Percentiles rank a stretch among this genome's conserved stretches.
These are phyloP conservation scores for Rhodotorula mucilaginosa DNA, from an alignment of 1,284 basidiomycete genomes.

Conservation along the genomic window DNA sequence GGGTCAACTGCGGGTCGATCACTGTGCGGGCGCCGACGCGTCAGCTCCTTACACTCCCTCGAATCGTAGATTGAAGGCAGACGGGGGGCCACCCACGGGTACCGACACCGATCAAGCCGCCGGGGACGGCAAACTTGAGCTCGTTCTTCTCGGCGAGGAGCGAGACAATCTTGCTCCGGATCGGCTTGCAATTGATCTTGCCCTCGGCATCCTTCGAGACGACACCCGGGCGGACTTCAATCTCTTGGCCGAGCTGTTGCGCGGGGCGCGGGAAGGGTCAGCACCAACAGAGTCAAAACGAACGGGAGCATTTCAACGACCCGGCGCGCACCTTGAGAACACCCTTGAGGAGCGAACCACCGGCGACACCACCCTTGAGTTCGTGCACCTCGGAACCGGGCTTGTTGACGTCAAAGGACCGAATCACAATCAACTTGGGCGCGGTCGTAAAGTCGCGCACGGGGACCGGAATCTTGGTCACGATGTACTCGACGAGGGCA, in stretches of 20 bases:
- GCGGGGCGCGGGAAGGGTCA: not conserved
- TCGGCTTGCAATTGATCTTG: conserved; percentile 86
- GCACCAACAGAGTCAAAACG: too few species aligned
- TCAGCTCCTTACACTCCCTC: not conserved
- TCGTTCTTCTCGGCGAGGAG: conserved; percentile 93
- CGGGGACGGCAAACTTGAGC: conserved; percentile 91
- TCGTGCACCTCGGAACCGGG: conserved; percentile 96
- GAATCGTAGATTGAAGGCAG: not conserved
- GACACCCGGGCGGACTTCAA: conserved; percentile 95
- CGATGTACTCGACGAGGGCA: conserved; percentile 99
- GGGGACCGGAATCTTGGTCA: conserved; percentile 92
- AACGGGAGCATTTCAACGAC: too few species aligned
- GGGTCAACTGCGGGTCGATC: conserved; percentile 76
- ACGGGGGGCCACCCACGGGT: too few species aligned
- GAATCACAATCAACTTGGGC: conserved; percentile 93
- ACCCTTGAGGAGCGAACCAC: conserved; percentile 91
- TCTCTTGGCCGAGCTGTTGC: conserved; percentile 73
- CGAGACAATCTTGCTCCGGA: conserved; percentile 86
- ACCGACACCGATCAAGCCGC: conserved; percentile 96
- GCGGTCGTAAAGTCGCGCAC: conserved; percentile 87
- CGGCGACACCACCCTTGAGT: conserved; percentile 95
- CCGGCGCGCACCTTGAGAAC: conserved; percentile 61
- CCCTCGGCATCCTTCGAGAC: conserved; percentile 93
- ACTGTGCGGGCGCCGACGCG: conserved; percentile 10
- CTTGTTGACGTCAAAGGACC: conserved; percentile 99